phyloP scores from a whole-genome alignment of 129 eudicot genomes.

The Saussurea involucrata region DNA sequence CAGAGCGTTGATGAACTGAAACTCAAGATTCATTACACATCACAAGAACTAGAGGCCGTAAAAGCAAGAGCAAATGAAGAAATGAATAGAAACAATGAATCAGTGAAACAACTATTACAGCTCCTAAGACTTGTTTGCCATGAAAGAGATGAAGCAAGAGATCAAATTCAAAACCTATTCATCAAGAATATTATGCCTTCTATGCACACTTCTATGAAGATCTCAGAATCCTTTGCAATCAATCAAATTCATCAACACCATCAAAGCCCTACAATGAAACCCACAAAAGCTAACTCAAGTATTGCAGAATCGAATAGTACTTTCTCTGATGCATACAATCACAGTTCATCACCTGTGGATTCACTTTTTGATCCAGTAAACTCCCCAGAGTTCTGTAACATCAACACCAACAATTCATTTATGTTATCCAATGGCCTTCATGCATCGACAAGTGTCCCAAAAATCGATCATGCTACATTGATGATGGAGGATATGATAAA shows the following conservation, averaged over 20 bases:
- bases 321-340: constrained; percentile 48
- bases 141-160: constrained; percentile 90
- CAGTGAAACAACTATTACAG: constrained; percentile 47
- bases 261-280: constrained; percentile 26
- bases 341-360: constrained; percentile 48
- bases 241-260: constrained; percentile 20
- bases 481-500: constrained; percentile 48
- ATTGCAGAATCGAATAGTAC: constrained; percentile 60
- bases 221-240: neutral
- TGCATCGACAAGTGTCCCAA: neutral
- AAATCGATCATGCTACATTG: constrained; percentile 37
- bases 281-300: constrained; percentile 57
- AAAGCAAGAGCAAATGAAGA: constrained; percentile 61
- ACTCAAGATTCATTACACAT: constrained; percentile 53
- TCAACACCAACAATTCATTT: constrained; percentile 25
- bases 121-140: constrained; percentile 53
- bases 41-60: constrained; percentile 53
- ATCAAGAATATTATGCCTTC: constrained; percentile 33
- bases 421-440: neutral
- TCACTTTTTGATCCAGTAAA: constrained; percentile 49
- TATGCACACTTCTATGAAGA: neutral
- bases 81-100: constrained; percentile 48
- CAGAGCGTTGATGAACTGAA: constrained; percentile 62
- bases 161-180: constrained; percentile 52
- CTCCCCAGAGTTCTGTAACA: constrained; percentile 47